Evolutionary conservation across 2,329 filamentous ascomycete species (phyloP).

Genomic region (Escovopsis sp.): DNA sequence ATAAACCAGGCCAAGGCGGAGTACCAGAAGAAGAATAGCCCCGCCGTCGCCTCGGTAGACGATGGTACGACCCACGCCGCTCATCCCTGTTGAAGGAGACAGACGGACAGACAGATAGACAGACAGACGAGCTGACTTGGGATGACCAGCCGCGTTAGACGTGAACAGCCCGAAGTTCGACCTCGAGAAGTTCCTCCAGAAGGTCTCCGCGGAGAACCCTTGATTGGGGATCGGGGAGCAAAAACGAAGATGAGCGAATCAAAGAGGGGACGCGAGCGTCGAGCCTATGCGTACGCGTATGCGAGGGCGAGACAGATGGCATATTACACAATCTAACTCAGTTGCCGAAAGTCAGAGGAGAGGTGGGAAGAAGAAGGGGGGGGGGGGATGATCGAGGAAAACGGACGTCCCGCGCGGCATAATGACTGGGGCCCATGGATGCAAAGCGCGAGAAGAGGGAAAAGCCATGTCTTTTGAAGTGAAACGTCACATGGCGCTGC

Average conservation of each 20-base stretch:
- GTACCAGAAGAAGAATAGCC: constrained; percentile 63
- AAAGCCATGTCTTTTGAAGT: constrained; percentile 17
- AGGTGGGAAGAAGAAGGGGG: not conserved
- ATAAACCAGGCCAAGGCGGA: constrained; percentile 89
- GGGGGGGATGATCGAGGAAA: constrained; percentile 1
- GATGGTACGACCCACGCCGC: constrained; percentile 14
- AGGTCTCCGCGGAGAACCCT: constrained; percentile 40
- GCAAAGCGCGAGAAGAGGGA: not conserved
- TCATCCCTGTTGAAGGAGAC: no score
- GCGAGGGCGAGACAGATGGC: not conserved
- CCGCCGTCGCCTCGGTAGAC: constrained; percentile 20
- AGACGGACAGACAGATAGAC: not conserved
- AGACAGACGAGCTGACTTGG: constrained; percentile 1
- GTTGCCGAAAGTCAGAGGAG: not conserved
- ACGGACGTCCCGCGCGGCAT: constrained; percentile 2
- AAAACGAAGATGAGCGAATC: not conserved
- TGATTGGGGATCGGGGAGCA: constrained; percentile 15
- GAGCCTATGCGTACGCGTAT: not conserved
- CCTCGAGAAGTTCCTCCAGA: constrained; percentile 68
- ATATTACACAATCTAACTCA: not conserved
- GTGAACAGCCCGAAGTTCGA: constrained; percentile 83
- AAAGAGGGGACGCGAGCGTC: no score
- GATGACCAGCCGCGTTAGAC: constrained; percentile 34
- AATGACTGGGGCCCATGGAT: constrained; percentile 4
- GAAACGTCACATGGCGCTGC: constrained; percentile 26